phyloP scores from a whole-genome alignment of 768 basidiomycete genomes.

The Infundibulicybe gibba region DNA sequence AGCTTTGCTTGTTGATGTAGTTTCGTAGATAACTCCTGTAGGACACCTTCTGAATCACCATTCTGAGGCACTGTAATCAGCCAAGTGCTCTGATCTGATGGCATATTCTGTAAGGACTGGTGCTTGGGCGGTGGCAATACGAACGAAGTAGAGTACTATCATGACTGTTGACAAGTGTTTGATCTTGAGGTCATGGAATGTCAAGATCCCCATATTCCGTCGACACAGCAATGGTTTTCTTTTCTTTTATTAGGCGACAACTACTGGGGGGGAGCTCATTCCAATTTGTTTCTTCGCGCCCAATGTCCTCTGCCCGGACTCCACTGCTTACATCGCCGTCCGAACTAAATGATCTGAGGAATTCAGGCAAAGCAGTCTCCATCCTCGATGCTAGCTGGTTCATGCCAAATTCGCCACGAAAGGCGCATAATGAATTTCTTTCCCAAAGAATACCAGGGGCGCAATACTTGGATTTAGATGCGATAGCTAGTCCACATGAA shows the following conservation, averaged over 20 bases:
- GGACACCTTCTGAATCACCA: slow-evolving; percentile 76
- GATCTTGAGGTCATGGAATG: no score
- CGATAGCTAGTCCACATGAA: slow-evolving; percentile 68
- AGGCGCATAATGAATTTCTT: slow-evolving; percentile 64
- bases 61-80: slow-evolving; percentile 82
- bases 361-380: slow-evolving; percentile 30
- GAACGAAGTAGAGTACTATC: background rate
- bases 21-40: slow-evolving; percentile 63
- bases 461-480: slow-evolving; percentile 76
- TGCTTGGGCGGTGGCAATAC: slow-evolving; percentile 8
- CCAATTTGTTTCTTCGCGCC: slow-evolving; percentile 12
- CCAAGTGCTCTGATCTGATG: slow-evolving; percentile 96
- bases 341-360: slow-evolving; percentile 34
- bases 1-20: slow-evolving; percentile 54
- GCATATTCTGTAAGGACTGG: slow-evolving; percentile 50
- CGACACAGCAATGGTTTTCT: no score
- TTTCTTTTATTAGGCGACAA: no score
- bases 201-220: no score
- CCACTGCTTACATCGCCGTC: slow-evolving; percentile 54
- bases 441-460: slow-evolving; percentile 67
- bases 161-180: slow-evolving; percentile 1
- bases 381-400: slow-evolving; percentile 86
- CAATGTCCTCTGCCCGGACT: slow-evolving; percentile 34
- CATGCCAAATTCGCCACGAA: slow-evolving; percentile 85
- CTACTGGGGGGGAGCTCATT: background rate